Evolutionary conservation across 805 yeast genomes (phyloP), one percentile per base, ranked within the genome.

Genomic region (Nakazawaea molendinolei): DNA sequence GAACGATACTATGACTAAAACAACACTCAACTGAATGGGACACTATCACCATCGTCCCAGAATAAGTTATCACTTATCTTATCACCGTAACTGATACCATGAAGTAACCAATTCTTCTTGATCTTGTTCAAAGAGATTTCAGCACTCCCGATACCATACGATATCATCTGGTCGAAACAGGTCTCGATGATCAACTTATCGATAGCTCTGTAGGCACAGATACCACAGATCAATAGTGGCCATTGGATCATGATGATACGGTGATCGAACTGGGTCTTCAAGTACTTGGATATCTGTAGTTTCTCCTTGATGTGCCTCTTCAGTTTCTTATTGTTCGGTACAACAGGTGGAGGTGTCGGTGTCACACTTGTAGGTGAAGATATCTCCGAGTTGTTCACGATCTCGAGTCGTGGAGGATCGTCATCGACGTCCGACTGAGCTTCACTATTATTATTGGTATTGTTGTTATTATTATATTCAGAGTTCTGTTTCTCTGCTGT

Each of bases 241-340:
- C 64, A 60, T 31, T 56, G 64, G 14, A 58, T 46, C 65, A 60
- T 59, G 8, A 56, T 59, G 16, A 58, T 27, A 23, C 65, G 43
- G 34, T 53, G 51, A 42, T 60, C 64, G 21, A 59, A 51, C 33
- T 55, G 56, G 18, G 42, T 55, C 54, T 33, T 45, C 8, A 60
- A 29, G 28, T 48, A 58, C 29, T 47, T 47, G 19, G 53, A 56
- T 30, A 52, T 52, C 17, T 51, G 43, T 8, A 56, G 38, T 19
- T 25, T 30, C 18, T 33, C 23, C 25, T 33, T 38, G 6, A 29
- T 28, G 21, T 14, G 21, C n/a, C 20, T 24, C 12, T 16, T 24
- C 24, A 2, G 21, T 3, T 22, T 8, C 17, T 22, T 31, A 3
- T n/a, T 15, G n/a, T 9, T 18, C 13, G 30, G 30, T 10, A 20